Base-by-base conservation (phyloP, 2,329 filamentous ascomycete species). In the Epichloe bromicola region DNA sequence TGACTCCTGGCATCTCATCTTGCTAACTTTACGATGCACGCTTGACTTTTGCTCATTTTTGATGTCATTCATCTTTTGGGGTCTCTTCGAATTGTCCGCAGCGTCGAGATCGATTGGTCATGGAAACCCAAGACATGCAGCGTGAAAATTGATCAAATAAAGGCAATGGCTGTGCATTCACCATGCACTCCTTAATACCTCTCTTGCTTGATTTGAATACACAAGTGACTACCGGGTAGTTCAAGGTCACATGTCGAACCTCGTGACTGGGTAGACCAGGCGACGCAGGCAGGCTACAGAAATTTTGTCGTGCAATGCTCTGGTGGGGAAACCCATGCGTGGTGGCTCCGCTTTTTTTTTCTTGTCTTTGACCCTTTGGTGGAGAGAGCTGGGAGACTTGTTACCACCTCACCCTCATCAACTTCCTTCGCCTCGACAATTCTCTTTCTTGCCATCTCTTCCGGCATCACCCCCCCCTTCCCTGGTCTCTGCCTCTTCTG, bases 401-500 rank as follows among this genome's bases (percentile, higher is more conserved):
- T 67, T 65, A 69, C 67, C 62, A 70, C 34, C 45, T 47, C 65
- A 68, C 63, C 65, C 61, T 69, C 60, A 67, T 69, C 60, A 67
- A 60, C 57, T 14, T 47, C n/a, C 37, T 45, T 60, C 54, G 53
- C 57, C 55, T 54, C 58, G 54, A 58, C 57, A 62, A 54, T 43
- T 52, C 55, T 51, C 49, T 56, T 58, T 54, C 57, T 56, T 57
- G 55, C 57, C 55, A 45, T 53, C 55, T 54, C 54, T 53, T 56
- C 54, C 58, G 55, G 57, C 59, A 57, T 59, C 58, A 53, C 15
- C 39, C 33, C 43, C 41, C 43, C 41, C 56, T 51, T 55, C 52
- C 49, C 56, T 57, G 61, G 60, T 64, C 60, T 61, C 59, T 60
- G 62, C 60, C 61, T 63, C 65, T 65, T 54, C 65, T 70, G 67